These are phyloP conservation scores for Calonectria naviculata DNA, from an alignment of 2,329 filamentous ascomycete genomes.

Conservation along the genomic window DNA sequence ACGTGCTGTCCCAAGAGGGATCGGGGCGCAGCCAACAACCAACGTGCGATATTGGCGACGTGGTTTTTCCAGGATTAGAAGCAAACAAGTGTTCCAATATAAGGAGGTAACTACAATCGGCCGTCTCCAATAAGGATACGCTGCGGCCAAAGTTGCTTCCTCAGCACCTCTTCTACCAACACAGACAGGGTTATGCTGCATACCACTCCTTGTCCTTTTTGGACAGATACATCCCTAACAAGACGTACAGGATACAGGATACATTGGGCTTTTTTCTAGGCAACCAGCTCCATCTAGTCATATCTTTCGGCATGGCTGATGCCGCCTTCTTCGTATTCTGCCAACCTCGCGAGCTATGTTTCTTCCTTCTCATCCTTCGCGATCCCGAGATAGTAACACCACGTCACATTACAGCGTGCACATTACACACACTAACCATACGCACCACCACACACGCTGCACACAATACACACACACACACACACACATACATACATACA, in stretches of 20 bases:
- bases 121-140: background rate
- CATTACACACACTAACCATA: background rate
- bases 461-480: background rate
- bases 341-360: background rate
- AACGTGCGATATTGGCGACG: constrained; percentile 1
- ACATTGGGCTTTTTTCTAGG: background rate
- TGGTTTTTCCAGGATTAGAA: background rate
- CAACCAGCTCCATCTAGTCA: background rate
- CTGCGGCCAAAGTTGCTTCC: background rate
- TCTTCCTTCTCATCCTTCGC: constrained; percentile 3
- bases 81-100: background rate
- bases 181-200: background rate
- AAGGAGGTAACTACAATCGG: background rate
- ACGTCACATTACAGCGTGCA: background rate
- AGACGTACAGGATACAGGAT: background rate
- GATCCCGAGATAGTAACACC: background rate
- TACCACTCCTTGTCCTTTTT: background rate
- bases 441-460: background rate
- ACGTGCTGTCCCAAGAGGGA: background rate
- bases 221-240: background rate
- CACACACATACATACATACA: background rate
- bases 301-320: background rate
- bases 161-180: background rate
- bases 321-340: background rate
- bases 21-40: constrained; percentile 4